These are phyloP conservation scores for Rhododendron kiyosumense DNA, from an alignment of 148 eudicot genomes.

Conservation along the genomic window DNA sequence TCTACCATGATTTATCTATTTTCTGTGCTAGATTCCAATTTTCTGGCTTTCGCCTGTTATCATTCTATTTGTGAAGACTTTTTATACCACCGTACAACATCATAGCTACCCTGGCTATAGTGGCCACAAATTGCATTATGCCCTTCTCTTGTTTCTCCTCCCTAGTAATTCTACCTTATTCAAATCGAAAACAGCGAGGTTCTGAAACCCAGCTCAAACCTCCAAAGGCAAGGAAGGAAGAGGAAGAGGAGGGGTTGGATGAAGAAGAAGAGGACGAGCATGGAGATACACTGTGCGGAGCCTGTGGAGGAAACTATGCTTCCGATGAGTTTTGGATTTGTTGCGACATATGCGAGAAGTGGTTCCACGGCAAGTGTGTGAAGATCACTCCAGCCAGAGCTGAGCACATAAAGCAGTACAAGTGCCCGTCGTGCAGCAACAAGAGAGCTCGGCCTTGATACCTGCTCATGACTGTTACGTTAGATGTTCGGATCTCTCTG, in stretches of 20 bases:
- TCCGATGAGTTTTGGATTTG: conserved; percentile 62
- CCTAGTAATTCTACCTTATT: neutral
- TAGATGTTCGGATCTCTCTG: neutral
- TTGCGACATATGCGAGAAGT: conserved; percentile 59
- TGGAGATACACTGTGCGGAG: conserved; percentile 52
- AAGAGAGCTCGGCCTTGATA: conserved; percentile 42
- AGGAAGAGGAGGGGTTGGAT: conserved; percentile 29
- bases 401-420: conserved; percentile 61
- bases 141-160: no score
- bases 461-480: neutral
- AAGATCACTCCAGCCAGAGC: conserved; percentile 63
- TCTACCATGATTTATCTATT: no score
- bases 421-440: conserved; percentile 54
- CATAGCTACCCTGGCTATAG: no score
- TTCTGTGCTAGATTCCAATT: no score
- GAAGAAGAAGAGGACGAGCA: conserved; percentile 57
- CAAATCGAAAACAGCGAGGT: conserved; percentile 8
- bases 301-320: conserved; percentile 51
- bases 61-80: no score
- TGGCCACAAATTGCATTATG: no score
- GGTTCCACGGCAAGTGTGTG: conserved; percentile 66
- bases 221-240: conserved; percentile 13
- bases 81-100: no score
- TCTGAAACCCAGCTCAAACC: conserved; percentile 15
- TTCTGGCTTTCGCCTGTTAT: no score